These are phyloP conservation scores for Teratosphaeria destructans DNA, from an alignment of 2,329 filamentous ascomycete genomes.

Conservation along the genomic window DNA sequence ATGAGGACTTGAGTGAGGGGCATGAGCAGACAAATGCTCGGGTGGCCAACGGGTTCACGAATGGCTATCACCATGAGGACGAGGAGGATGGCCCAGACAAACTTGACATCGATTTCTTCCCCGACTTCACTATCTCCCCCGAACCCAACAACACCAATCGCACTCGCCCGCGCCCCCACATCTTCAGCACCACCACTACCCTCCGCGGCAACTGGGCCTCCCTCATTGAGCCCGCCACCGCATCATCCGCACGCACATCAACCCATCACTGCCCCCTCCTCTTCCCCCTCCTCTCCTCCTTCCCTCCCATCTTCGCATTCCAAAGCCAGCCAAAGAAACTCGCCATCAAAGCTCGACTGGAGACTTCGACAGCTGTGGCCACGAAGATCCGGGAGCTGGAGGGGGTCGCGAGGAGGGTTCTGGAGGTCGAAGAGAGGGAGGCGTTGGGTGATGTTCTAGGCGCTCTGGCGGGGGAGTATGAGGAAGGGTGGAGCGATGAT, in stretches of 20 bases:
- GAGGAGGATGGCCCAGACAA: conserved; percentile 3
- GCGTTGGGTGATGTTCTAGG: conserved; percentile 69
- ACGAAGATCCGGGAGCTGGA: conserved; percentile 52
- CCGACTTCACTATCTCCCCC: conserved; percentile 6
- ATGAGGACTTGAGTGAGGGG: conserved; percentile 25
- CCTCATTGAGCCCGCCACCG: conserved; percentile 21
- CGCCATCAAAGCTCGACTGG: conserved; percentile 46
- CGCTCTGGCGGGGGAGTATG: conserved; percentile 77
- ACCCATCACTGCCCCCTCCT: conserved; percentile 41
- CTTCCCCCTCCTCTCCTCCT: conserved; percentile 76
- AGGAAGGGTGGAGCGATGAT: conserved; percentile 73
- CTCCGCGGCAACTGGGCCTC: conserved; percentile 31
- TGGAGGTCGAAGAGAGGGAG: conserved; percentile 72
- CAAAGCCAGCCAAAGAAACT: conserved; percentile 29
- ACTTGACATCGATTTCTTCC: conserved; percentile 22
- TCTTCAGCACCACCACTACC: conserved; percentile 31
- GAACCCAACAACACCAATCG: conserved; percentile 5
- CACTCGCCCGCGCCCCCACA: conserved; percentile 16
- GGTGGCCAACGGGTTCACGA: conserved; percentile 21
- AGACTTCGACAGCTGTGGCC: conserved; percentile 65
- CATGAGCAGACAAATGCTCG: conserved; percentile 22
- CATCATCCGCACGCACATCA: conserved; percentile 14
- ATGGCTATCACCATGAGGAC: conserved; percentile 6
- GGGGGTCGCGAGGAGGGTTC: conserved; percentile 44
- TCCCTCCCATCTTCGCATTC: conserved; percentile 60